Evolutionary conservation across 495 filamentous ascomycete genomes (phyloP), one percentile per base, ranked within the genome.

Genomic region (Trichoderma orchidacearum): DNA sequence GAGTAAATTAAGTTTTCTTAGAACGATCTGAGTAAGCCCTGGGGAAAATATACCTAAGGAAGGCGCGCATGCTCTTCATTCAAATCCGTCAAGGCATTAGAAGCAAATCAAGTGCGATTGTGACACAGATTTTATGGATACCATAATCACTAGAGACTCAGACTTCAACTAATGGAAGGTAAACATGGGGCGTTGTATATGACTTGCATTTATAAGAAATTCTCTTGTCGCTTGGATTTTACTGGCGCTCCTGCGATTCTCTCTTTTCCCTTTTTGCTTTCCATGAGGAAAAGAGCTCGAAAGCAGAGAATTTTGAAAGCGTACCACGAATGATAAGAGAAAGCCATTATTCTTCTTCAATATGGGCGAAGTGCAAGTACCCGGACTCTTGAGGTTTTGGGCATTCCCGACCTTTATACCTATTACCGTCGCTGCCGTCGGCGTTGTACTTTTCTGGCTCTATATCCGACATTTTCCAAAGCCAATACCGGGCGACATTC

Each of bases 401-500:
- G 4, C 7, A 0, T 15, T 36, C 6, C 12, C 34, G 0, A 13
- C 8, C 17, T 36, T n/a, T 0, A 15, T 36, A 15, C 13, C 13
- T 4, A 13, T 36, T 36, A 13, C 34, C 12, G 12, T 36, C 17
- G 34, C 4, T 1, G 34, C 4, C 6, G 4, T 36, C 13, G 13
- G 34, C 7, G 9, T 36, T 4, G 4, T 36, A 4, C 9, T 36
- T 15, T 36, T 15, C 34, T 36, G 17, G 13, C 34, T 36, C 34
- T 36, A 36, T 15, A 15, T 36, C 13, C 34, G 34, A n/a, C 34
- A 36, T n/a, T 32, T 70, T 9, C 68, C 69, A 1, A 60, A 60
- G 52, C 72, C 71, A 3, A 50, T 73, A 1, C 61, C 71, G 3
- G 64, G 65, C 15, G 12, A 36, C 17, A 73, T 73, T 35, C 70